Percentiles rank a stretch among this genome's conserved stretches.
phyloP scores from a whole-genome alignment of 179 eudicot species.

The Beta lomatogona region DNA sequence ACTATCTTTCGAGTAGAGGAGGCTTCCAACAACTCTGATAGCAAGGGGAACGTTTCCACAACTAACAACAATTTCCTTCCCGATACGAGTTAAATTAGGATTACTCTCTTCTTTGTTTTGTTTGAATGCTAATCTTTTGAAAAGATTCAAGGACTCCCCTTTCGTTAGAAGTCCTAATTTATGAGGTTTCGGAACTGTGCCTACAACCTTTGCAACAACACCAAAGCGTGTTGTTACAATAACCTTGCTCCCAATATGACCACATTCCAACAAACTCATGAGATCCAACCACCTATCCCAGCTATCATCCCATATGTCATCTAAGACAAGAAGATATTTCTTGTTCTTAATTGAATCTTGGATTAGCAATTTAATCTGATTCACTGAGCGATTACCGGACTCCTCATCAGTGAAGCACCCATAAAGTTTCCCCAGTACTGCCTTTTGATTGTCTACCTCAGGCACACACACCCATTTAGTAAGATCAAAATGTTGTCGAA shows the following conservation, averaged over 20 bases:
- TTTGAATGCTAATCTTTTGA: constrained; percentile 5
- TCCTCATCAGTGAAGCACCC: not conserved
- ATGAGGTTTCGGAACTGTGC: not conserved
- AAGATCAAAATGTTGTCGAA: constrained; percentile 27
- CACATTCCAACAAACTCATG: not conserved
- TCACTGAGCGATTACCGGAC: not conserved
- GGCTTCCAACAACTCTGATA: constrained; percentile 22
- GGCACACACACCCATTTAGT: constrained; percentile 7
- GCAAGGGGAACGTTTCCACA: constrained; percentile 40
- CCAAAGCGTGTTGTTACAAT: constrained; percentile 25
- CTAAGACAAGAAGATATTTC: constrained; percentile 22
- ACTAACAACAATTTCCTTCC: constrained; percentile 22
- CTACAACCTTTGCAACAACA: constrained; percentile 13
- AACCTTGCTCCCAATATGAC: constrained; percentile 18
- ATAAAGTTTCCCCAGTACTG: not conserved
- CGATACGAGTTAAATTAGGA: not conserved
- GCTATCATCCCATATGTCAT: constrained; percentile 22
- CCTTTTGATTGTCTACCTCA: not conserved
- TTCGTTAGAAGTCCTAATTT: constrained; percentile 14
- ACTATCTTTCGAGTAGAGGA: not conserved
- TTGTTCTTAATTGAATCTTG: not conserved
- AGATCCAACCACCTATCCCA: constrained; percentile 18
- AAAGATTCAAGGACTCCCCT: constrained; percentile 30
- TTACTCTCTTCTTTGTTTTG: not conserved
- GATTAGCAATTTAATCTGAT: not conserved